A percentile compares a stretch with the other conserved stretches of the same genome.
Conservation (phyloP, 1,284 basidiomycete genomes). For the Takashimella tepidaria region DNA sequence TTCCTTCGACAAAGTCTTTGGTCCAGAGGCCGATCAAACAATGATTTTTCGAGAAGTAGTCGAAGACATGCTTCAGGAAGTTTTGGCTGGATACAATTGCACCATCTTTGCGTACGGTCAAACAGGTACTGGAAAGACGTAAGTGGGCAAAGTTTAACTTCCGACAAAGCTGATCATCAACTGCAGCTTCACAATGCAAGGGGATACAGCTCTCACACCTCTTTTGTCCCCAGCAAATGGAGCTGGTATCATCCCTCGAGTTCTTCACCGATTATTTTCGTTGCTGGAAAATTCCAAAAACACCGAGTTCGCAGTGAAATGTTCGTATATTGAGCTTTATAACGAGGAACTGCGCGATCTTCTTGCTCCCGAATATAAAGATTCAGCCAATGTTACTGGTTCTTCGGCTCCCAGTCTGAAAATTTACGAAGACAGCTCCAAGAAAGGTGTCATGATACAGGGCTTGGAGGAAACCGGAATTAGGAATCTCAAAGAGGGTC, state of each 20-base stretch:
- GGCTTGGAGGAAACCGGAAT: constrained; percentile 89
- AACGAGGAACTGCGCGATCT: constrained; percentile 98
- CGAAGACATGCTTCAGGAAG: constrained; percentile 85
- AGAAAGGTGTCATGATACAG: constrained; percentile 77
- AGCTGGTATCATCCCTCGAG: constrained; percentile 97
- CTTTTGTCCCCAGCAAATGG: constrained; percentile 80
- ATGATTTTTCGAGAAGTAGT: constrained; percentile 94
- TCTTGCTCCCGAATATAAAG: constrained; percentile 67
- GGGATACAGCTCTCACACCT: constrained; percentile 68
- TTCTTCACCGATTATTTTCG: constrained; percentile 86
- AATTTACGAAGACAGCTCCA: constrained; percentile 86
- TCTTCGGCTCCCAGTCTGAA: constrained; percentile 54
- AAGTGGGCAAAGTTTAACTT: constrained; percentile 40
- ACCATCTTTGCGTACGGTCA: constrained; percentile 99
- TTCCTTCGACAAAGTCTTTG: constrained; percentile 88
- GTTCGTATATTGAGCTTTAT: constrained; percentile 96
- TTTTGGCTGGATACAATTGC: constrained; percentile 93
- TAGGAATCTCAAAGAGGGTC: constrained; percentile 75
- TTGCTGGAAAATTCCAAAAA: constrained; percentile 68
- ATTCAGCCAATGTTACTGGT: constrained; percentile 47
- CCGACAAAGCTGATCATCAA: constrained; percentile 1
- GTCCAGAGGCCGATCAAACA: constrained; percentile 93
- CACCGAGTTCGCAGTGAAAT: constrained; percentile 83
- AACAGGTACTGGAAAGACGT: constrained; percentile 99
- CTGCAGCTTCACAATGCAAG: constrained; percentile 86